phyloP scores from a whole-genome alignment of 2,329 filamentous ascomycete species.

The Aspergillus sp. region DNA sequence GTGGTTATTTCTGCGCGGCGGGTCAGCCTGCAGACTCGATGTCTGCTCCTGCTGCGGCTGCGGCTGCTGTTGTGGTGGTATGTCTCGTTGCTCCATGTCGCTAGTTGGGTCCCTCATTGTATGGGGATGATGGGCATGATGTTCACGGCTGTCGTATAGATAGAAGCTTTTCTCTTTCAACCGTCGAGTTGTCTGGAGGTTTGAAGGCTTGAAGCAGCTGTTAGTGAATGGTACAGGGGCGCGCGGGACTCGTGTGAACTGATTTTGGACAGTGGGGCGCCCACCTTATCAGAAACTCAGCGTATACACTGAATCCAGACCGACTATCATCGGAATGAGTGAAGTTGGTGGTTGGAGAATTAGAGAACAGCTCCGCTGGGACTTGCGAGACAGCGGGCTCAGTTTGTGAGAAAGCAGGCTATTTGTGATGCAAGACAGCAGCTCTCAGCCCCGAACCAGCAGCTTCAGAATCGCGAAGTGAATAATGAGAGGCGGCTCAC shows the following conservation, averaged over 20 bases:
- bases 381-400: neutral
- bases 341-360: neutral
- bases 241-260: too few relatives aligned
- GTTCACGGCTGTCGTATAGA: slow-evolving; percentile 11
- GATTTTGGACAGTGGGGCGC: slow-evolving; percentile 6
- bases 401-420: neutral
- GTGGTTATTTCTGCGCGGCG: slow-evolving; percentile 30
- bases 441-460: neutral
- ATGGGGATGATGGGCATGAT: slow-evolving; percentile 32
- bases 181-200: neutral
- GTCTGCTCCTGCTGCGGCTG: slow-evolving; percentile 13
- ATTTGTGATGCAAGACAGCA: neutral
- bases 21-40: slow-evolving; percentile 31
- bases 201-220: neutral
- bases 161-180: neutral
- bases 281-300: slow-evolving; percentile 8
- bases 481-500: neutral
- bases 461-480: neutral
- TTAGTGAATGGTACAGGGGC: neutral
- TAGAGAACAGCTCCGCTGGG: neutral
- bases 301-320: slow-evolving; percentile 4
- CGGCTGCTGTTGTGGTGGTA: slow-evolving; percentile 13
- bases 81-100: slow-evolving; percentile 34
- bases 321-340: slow-evolving; percentile 1
- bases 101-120: slow-evolving; percentile 39